Evolutionary conservation across 305 asterid species (phyloP).

Genomic region (Fraxinus ornus): DNA sequence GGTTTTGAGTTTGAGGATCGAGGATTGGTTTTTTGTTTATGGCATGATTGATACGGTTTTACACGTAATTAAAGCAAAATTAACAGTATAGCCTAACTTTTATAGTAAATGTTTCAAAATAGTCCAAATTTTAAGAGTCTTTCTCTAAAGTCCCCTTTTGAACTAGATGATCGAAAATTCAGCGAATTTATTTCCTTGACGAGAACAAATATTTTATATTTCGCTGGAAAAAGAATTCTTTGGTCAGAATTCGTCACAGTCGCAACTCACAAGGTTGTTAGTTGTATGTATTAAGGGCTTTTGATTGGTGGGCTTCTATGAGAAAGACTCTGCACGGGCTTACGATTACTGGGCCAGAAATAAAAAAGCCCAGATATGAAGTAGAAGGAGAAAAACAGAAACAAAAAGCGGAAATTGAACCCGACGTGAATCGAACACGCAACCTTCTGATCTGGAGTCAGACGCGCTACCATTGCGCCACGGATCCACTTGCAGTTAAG

Average conservation of each 20-base stretch:
- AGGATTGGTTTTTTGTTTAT: no score
- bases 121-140: not conserved
- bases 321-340: not conserved
- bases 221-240: not conserved
- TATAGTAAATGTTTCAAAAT: not conserved
- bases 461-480: slow-evolving; percentile 92
- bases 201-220: not conserved
- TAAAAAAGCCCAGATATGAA: not conserved
- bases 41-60: no score
- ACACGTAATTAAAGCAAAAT: not conserved
- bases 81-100: no score
- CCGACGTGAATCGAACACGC: slow-evolving; percentile 99
- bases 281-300: no score
- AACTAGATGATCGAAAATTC: not conserved
- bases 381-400: not conserved
- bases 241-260: no score
- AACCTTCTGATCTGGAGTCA: slow-evolving; percentile 99
- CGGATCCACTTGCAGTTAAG: no score
- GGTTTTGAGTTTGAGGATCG: no score
- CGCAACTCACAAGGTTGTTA: no score
- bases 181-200: not conserved
- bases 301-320: no score
- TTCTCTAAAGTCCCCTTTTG: not conserved
- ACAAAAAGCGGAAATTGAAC: slow-evolving; percentile 42
- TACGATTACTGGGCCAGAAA: not conserved